Conservation (phyloP, 306 rosid genomes). For the Vachellia pachyceras region DNA sequence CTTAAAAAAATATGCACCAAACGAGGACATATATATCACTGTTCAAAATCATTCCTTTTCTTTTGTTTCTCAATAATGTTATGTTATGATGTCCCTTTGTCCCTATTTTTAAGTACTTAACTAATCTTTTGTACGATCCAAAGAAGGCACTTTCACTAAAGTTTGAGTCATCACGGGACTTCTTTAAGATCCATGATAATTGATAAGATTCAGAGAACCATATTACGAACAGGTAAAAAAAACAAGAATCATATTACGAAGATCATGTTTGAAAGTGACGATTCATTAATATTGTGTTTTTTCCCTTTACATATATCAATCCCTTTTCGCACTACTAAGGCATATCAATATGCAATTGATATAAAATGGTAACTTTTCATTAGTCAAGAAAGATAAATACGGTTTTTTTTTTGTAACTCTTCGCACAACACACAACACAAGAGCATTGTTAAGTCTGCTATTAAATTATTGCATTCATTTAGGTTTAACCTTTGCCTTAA, state of each 20-base stretch:
- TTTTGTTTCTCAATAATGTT: background rate
- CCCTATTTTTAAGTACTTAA: background rate
- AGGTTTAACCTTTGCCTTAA: too few relatives aligned
- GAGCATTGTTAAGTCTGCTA: background rate
- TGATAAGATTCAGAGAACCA: background rate
- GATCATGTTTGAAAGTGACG: slow-evolving; percentile 1
- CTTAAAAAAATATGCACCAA: background rate
- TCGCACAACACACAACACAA: too few relatives aligned
- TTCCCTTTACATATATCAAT: background rate
- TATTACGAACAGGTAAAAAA: too few relatives aligned
- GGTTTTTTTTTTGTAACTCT: background rate
- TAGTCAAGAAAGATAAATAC: too few relatives aligned
- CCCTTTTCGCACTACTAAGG: background rate
- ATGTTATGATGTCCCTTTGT: background rate
- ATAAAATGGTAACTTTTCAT: background rate
- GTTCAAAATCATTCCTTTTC: background rate
- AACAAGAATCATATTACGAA: background rate
- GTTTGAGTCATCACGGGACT: background rate
- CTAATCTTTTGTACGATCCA: background rate
- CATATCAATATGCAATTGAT: background rate
- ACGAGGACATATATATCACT: background rate
- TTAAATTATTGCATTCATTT: too few relatives aligned
- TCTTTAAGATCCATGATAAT: background rate
- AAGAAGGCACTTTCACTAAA: background rate
- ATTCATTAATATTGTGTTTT: background rate